These are phyloP conservation scores for Cryptococcus sp. DNA, from an alignment of 1,284 basidiomycete species.

Conservation along the genomic window DNA sequence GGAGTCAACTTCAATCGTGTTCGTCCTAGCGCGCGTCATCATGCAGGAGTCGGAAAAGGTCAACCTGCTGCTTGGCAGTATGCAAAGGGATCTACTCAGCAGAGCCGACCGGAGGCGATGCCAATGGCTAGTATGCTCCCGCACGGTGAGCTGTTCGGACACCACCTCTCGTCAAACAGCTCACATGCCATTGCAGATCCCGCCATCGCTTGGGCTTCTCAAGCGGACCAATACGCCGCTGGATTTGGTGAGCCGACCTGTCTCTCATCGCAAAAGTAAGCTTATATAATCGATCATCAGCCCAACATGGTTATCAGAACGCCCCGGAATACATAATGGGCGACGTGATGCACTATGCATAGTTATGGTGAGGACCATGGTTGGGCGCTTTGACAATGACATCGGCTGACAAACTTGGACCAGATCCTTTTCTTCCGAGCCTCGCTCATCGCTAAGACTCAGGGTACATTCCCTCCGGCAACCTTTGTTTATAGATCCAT, in stretches of 20 bases:
- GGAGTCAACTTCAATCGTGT: conserved; percentile 53
- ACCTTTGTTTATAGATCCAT: no score
- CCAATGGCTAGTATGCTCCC: conserved; percentile 12
- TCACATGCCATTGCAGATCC: conserved; percentile 8
- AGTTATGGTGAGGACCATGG: neutral
- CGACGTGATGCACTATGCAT: neutral
- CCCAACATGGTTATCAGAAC: neutral
- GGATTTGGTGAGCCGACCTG: conserved; percentile 6
- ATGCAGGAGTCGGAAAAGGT: conserved; percentile 13
- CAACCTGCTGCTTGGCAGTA: conserved; percentile 1
- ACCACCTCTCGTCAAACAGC: neutral
- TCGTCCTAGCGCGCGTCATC: conserved; percentile 36
- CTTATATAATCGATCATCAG: neutral
- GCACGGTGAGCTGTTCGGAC: conserved; percentile 3
- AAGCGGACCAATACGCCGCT: conserved; percentile 1
- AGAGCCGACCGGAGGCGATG: conserved; percentile 1
- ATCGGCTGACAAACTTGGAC: no score
- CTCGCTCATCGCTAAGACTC: no score
- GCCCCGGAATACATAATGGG: conserved; percentile 5
- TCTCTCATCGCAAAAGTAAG: neutral
- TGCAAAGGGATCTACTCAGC: neutral
- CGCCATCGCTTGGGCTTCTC: conserved; percentile 19
- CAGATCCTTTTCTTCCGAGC: no score
- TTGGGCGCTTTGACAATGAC: no score
- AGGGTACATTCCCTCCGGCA: no score